These are phyloP conservation scores for Sarocladium brachiariae DNA, from an alignment of 2,329 filamentous ascomycete species.

Conservation along the genomic window DNA sequence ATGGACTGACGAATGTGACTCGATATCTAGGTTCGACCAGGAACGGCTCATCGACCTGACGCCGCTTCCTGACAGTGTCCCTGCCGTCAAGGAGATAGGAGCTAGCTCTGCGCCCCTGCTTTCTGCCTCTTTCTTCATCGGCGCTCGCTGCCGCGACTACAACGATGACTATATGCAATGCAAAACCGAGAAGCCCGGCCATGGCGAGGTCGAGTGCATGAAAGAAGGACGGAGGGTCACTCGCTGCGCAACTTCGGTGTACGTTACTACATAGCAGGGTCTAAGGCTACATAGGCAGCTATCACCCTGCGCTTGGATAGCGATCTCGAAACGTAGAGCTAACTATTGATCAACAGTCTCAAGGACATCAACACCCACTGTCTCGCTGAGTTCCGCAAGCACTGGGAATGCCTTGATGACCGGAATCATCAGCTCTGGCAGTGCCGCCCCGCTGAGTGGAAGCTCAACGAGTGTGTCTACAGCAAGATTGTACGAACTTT, in stretches of 20 bases:
- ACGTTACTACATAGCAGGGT: no score
- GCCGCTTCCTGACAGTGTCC: slow-evolving; percentile 85
- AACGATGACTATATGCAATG: slow-evolving; percentile 99
- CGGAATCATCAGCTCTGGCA: slow-evolving; percentile 98
- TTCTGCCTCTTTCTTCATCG: slow-evolving; percentile 94
- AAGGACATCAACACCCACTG: slow-evolving; percentile 96
- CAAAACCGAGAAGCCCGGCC: slow-evolving; percentile 89
- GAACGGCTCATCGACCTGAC: slow-evolving; percentile 91
- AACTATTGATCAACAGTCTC: slow-evolving; percentile 47
- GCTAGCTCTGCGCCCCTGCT: slow-evolving; percentile 86
- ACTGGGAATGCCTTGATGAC: slow-evolving; percentile 94
- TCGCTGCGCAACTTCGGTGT: slow-evolving; percentile 94
- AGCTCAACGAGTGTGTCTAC: slow-evolving; percentile 90
- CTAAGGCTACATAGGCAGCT: no score
- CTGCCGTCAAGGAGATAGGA: slow-evolving; percentile 88
- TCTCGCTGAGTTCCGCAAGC: slow-evolving; percentile 79
- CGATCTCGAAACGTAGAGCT: neutral
- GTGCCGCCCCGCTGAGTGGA: slow-evolving; percentile 81
- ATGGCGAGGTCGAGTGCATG: slow-evolving; percentile 89
- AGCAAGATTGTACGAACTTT: slow-evolving; percentile 80
- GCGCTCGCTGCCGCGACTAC: slow-evolving; percentile 86
- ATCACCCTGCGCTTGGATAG: no score
- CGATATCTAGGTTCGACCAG: slow-evolving; percentile 74
- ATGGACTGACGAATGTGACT: neutral
- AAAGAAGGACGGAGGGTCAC: slow-evolving; percentile 96